Conservation (phyloP, 2,329 filamentous ascomycete genomes). For the Cladorrhinum sp. region DNA sequence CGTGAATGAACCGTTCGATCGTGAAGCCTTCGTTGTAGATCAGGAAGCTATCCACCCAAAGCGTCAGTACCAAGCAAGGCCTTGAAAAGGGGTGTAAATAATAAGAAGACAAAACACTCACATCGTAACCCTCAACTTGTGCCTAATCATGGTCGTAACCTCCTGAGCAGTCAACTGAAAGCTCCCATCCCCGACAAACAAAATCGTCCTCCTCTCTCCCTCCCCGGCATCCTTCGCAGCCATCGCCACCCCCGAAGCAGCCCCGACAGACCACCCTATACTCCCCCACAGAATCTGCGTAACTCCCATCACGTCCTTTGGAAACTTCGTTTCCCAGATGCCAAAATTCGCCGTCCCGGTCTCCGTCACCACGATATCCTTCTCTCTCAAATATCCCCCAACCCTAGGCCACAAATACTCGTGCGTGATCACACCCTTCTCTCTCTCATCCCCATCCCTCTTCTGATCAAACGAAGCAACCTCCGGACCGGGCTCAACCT, state of each 20-base stretch:
- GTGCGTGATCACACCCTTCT: slow-evolving; percentile 56
- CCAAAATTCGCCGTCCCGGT: slow-evolving; percentile 88
- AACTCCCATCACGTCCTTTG: slow-evolving; percentile 71
- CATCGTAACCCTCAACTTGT: slow-evolving; percentile 73
- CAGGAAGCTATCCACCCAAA: slow-evolving; percentile 57
- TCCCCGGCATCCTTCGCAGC: slow-evolving; percentile 63
- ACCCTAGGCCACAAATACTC: slow-evolving; percentile 75
- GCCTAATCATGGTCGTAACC: slow-evolving; percentile 76
- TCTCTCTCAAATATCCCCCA: slow-evolving; percentile 61
- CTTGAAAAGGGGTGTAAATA: neutral
- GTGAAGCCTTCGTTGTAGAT: slow-evolving; percentile 88
- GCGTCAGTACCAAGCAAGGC: neutral
- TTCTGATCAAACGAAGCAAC: too few relatives aligned
- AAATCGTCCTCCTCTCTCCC: slow-evolving; percentile 62
- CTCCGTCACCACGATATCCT: slow-evolving; percentile 80
- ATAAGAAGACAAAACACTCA: slow-evolving; percentile 42
- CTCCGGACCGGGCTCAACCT: slow-evolving; percentile 47
- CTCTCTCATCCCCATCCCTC: slow-evolving; percentile 47
- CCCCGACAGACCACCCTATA: slow-evolving; percentile 60
- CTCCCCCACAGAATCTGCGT: slow-evolving; percentile 74
- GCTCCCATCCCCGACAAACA: slow-evolving; percentile 87
- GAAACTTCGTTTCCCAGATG: slow-evolving; percentile 81
- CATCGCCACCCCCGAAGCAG: slow-evolving; percentile 64
- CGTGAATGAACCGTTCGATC: slow-evolving; percentile 85
- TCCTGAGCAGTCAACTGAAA: slow-evolving; percentile 85